Evolutionary conservation across 495 filamentous ascomycete genomes (phyloP), one percentile per base, ranked within the genome.

Genomic region (Penicillium dipodomyicola): DNA sequence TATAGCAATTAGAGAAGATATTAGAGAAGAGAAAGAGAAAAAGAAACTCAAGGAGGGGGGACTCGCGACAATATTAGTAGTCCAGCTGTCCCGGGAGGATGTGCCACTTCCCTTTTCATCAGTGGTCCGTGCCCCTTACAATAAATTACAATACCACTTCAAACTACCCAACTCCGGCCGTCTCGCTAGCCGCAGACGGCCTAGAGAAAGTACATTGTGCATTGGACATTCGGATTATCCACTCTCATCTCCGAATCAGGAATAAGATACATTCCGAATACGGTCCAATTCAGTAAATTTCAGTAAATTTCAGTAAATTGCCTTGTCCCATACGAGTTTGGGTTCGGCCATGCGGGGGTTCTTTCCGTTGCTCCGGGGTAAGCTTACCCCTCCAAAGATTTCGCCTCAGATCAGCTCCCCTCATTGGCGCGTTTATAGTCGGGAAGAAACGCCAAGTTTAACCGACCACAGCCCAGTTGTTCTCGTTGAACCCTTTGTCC

Each of bases 351-450:
- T 76, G 70, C 69, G 72, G 72, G 74, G 70, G 59, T 62, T 46
- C 57, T 67, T 74, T 77, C 74, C 74, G 73, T 77, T 77, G 65
- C 70, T 68, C 74, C 74, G 74, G 74, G 64, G 63, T 70, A 72
- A 62, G 56, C 57, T 33, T 59, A 44, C 43, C 49, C 49, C 49
- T 52, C 52, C 52, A 54, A 48, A 29, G 27, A 39, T 29, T 14
- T 52, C 43, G 39, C 33, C 50, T 52, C 58, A 35, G 42, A 62
- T 69, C 57, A 25, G 25, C 15, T 22, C 15, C 17, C 15, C 41
- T 33, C n/a, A 50, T 50, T 50, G 48, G 35, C 20, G 22, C 17
- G 33, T 19, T 19, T 19, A 6, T 20, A 32, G 27, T 32, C 45
- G 45, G 45, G 10, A 32, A 32, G 45, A 48, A 48, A 48, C 27